Evolutionary conservation across 23 red algal genomes (phyloP).

Genomic region (Gracilaria vermiculophylla): DNA sequence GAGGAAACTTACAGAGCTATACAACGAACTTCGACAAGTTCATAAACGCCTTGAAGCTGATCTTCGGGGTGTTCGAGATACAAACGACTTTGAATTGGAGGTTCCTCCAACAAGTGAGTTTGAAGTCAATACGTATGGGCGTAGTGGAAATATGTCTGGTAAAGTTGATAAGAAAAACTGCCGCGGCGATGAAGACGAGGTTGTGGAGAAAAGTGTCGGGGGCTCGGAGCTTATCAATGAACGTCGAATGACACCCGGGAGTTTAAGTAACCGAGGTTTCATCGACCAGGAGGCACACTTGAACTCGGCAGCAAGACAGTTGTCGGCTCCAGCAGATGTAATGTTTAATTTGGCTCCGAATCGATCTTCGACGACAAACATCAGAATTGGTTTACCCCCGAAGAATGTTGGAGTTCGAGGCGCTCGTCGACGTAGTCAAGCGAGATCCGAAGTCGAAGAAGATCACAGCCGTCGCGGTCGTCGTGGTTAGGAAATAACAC

Average conservation of each 20-base stretch:
- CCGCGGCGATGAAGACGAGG: not conserved
- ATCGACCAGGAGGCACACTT: not conserved
- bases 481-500: not conserved
- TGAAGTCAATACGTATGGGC: constrained; percentile 1
- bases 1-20: constrained; percentile 59
- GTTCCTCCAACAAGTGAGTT: not conserved
- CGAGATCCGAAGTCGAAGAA: not conserved
- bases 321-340: not conserved
- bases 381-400: not conserved
- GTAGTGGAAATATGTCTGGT: not conserved
- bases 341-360: not conserved
- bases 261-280: not conserved
- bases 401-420: not conserved
- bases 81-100: constrained; percentile 22
- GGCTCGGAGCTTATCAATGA: not conserved
- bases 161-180: not conserved
- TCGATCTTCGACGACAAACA: not conserved
- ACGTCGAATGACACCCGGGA: not conserved
- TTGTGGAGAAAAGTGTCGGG: not conserved
- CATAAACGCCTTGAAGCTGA: constrained; percentile 58
- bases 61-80: constrained; percentile 32
- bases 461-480: not conserved
- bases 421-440: not conserved
- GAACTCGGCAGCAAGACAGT: not conserved
- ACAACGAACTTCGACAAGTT: constrained; percentile 58